Evolutionary conservation across 306 rosid species (phyloP).

Genomic region (Medicago arabica): DNA sequence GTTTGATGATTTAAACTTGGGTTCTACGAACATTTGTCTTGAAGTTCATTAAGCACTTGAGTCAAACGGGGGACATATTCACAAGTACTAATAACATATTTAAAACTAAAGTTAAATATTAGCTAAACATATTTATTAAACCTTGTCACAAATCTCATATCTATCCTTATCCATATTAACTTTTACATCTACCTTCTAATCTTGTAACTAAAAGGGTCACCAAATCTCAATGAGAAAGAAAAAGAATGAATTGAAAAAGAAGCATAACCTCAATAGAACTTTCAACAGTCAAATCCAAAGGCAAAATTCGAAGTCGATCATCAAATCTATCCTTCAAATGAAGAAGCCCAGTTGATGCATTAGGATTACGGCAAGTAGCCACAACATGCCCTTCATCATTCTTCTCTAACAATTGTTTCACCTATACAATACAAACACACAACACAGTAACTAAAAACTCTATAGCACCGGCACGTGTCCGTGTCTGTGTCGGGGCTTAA

Average conservation of each 20-base stretch:
- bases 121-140: background rate
- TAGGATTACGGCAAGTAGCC: slow-evolving; percentile 90
- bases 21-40: no score
- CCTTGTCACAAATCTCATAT: background rate
- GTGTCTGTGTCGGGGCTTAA: no score
- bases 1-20: no score
- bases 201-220: background rate
- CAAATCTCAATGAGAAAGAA: background rate
- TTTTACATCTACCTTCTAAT: no score
- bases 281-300: slow-evolving; percentile 78
- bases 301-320: slow-evolving; percentile 67
- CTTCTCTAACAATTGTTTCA: slow-evolving; percentile 77
- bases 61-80: no score
- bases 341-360: slow-evolving; percentile 63
- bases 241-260: slow-evolving; percentile 15
- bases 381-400: slow-evolving; percentile 78
- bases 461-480: no score
- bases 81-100: background rate
- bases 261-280: slow-evolving; percentile 78
- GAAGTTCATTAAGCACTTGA: no score
- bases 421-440: slow-evolving; percentile 55
- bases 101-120: background rate
- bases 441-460: background rate
- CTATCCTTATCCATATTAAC: no score
- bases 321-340: slow-evolving; percentile 65